Conservation (phyloP, 306 rosid genomes). For the Pachyrhizus erosus region DNA sequence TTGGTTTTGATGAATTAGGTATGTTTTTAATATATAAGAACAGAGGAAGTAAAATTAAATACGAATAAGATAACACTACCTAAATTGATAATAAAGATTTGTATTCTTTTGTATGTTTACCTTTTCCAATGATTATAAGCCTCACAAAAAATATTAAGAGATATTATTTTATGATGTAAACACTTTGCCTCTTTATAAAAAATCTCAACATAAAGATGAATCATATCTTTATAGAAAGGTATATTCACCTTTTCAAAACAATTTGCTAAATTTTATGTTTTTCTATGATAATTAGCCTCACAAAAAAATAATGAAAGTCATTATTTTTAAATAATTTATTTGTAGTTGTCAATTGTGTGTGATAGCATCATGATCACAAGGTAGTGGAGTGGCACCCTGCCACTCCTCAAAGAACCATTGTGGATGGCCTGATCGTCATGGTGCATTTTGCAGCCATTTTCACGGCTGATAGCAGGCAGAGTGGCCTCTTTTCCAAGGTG, state of each 20-base stretch:
- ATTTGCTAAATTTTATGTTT: background rate
- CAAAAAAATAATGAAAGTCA: background rate
- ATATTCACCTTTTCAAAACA: background rate
- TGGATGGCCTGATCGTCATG: too few species aligned
- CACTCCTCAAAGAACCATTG: background rate
- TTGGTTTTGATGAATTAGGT: too few species aligned
- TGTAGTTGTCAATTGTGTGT: background rate
- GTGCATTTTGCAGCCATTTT: background rate
- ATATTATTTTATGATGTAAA: background rate
- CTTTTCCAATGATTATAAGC: background rate
- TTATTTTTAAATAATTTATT: too few species aligned
- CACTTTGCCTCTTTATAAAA: background rate
- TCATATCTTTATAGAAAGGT: background rate
- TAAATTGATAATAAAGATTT: background rate
- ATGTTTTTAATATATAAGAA: too few species aligned
- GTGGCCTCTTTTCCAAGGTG: background rate
- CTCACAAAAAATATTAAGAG: background rate
- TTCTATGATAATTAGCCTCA: background rate
- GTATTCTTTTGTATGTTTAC: background rate
- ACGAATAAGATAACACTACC: background rate
- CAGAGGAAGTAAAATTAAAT: background rate
- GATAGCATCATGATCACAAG: background rate
- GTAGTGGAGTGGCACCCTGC: background rate
- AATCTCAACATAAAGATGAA: background rate
- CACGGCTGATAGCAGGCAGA: background rate